Conservation (phyloP, 2,329 filamentous ascomycete genomes). For the Immersiporthe knoxdaviesiana region DNA sequence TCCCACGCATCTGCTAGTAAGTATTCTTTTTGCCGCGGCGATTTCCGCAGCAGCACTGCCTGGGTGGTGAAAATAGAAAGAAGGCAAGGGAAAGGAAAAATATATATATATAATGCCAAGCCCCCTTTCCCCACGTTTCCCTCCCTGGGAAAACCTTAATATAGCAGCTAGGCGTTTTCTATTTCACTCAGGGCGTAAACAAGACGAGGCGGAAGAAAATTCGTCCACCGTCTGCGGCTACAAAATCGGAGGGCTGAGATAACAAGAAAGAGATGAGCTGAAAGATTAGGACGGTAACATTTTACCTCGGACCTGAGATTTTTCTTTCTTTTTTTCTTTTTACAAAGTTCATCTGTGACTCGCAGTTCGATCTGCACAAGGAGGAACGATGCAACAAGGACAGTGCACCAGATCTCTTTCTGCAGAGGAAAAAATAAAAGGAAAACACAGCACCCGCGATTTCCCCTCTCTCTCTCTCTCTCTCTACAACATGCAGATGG, state of each 20-base stretch:
- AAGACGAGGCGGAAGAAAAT: background rate
- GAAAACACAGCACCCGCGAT: too few species aligned
- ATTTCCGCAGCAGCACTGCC: background rate
- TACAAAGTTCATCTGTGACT: background rate
- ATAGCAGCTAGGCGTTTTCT: too few species aligned
- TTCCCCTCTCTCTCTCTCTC: background rate
- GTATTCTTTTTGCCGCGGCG: background rate
- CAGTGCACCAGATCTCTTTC: background rate
- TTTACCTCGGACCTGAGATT: background rate
- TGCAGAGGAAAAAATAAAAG: background rate
- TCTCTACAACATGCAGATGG: background rate
- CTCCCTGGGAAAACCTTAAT: background rate
- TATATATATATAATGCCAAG: background rate
- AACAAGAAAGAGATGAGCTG: background rate
- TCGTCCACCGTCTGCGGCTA: background rate
- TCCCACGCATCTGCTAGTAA: background rate
- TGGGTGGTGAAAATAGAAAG: slow-evolving; percentile 2
- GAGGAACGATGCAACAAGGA: background rate
- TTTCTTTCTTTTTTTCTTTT: too few species aligned
- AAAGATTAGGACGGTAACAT: background rate
- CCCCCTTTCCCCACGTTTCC: background rate
- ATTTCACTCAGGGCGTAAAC: background rate
- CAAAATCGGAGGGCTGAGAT: background rate
- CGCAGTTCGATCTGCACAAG: background rate
- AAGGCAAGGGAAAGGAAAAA: too few species aligned